A percentile compares a stretch with the other conserved stretches of the same genome.
Conservation (phyloP, 805 yeast species). For the Candida sonorensis region DNA sequence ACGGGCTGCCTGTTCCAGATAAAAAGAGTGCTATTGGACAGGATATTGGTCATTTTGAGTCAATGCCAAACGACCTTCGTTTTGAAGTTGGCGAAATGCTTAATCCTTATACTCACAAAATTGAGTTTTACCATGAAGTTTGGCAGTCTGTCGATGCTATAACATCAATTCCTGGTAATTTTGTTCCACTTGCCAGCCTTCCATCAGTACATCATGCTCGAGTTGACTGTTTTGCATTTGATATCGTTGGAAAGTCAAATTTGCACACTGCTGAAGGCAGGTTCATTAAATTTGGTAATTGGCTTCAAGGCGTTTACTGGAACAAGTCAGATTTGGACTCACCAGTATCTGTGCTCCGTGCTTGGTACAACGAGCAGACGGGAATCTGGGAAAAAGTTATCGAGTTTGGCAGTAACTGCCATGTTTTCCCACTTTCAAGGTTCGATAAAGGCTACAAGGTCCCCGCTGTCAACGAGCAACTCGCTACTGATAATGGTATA, state of each 20-base stretch:
- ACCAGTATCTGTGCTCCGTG: slow-evolving; percentile 19
- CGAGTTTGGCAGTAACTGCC: slow-evolving; percentile 9
- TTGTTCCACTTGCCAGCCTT: neutral
- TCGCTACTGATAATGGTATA: slow-evolving; percentile 6
- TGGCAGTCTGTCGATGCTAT: slow-evolving; percentile 46
- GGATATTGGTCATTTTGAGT: slow-evolving; percentile 43
- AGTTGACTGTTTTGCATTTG: slow-evolving; percentile 14
- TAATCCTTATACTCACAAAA: slow-evolving; percentile 36
- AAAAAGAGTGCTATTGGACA: neutral
- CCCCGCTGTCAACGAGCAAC: too few relatives aligned
- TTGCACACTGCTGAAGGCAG: slow-evolving; percentile 31
- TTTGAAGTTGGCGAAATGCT: slow-evolving; percentile 45
- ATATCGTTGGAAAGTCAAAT: slow-evolving; percentile 19
- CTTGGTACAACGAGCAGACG: slow-evolving; percentile 7
- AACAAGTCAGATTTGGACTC: slow-evolving; percentile 17
- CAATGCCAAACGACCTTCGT: slow-evolving; percentile 33
- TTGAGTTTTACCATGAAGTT: slow-evolving; percentile 42
- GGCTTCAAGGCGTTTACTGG: slow-evolving; percentile 45
- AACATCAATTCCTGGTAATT: slow-evolving; percentile 23
- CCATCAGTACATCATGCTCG: neutral
- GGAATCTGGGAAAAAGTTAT: slow-evolving; percentile 7
- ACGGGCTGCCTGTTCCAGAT: slow-evolving; percentile 8
- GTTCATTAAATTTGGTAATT: slow-evolving; percentile 40
- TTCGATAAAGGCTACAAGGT: slow-evolving; percentile 4
- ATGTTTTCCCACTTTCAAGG: slow-evolving; percentile 9